Base-by-base conservation (phyloP, 257 asterid genomes). In the Jaltomata sinuosa region DNA sequence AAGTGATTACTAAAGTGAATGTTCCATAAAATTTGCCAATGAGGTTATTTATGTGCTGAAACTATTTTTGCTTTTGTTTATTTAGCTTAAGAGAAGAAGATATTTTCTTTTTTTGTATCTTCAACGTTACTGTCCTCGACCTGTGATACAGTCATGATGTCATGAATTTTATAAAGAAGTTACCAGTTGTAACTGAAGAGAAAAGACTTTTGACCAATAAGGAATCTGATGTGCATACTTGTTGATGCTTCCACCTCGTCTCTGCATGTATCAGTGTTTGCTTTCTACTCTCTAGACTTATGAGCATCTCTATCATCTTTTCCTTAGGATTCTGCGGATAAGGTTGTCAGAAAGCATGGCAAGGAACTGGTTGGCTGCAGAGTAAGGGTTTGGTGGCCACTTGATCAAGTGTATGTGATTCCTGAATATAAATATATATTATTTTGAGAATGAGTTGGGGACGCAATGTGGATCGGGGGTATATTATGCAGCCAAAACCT, bases 361-460 rank as follows among this genome's bases (percentile, higher is more conserved):
- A 64, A 69, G 53, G 87, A 86, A 69, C 40, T 89, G 69, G 79
- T 89, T 61, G 90, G 90, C 47, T 27, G 85, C 85, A 84, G 82
- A 31, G 67, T 89, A 78, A 84, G 86, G 86, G 87, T 89, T 79
- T 89, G 85, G 90, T 89, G 91, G 91, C 90, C 89, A 22, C 54
- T 85, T 61, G 90, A 89, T 76, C 27, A 82, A 59, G 80, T 5
- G 91, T 89, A 84, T 85, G 91, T 80, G 80, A 79, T 85, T 47
- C 45, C 59, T 80, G n/a, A 36, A 34, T 29, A 59, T 62, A 34
- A 2, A 25, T 49, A 49, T 47, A 2, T 45, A 45, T 11, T 29
- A 27, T 62, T 62, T 62, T 62, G 71, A 62, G 71, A 62, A 62
- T 29, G 40, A 62, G 11, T 62, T 4, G 71, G 38, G 71, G 38